Percentiles rank a stretch among this genome's conserved stretches.
phyloP scores from a whole-genome alignment of 176 grass and related monocot species.

The Bothriochloa decipiens region DNA sequence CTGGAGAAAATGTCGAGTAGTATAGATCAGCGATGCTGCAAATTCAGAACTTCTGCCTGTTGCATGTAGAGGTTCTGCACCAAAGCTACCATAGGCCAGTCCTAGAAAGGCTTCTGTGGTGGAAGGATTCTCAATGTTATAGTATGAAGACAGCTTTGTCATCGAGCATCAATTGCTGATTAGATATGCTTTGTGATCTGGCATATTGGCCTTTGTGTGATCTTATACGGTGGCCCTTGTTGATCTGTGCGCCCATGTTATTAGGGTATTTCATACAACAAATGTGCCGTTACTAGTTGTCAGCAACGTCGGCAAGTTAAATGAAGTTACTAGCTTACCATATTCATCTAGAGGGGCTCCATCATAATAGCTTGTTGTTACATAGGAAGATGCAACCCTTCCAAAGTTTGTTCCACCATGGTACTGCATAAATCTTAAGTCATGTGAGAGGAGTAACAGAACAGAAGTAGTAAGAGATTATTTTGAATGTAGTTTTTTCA shows the following conservation, averaged over 20 bases:
- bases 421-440: slow-evolving; percentile 60
- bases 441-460: slow-evolving; percentile 14
- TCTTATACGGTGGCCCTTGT: not conserved
- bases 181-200: slow-evolving; percentile 6
- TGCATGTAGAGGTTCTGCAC: not conserved
- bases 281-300: not conserved
- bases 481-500: not conserved
- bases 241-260: not conserved
- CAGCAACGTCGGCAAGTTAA: not conserved
- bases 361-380: slow-evolving; percentile 90
- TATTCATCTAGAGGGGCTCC: slow-evolving; percentile 95
- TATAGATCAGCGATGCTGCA: not conserved
- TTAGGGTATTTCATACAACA: not conserved
- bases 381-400: slow-evolving; percentile 80
- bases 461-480: not conserved
- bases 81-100: not conserved
- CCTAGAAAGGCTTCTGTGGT: not conserved
- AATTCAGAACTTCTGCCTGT: not conserved
- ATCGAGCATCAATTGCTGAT: not conserved
- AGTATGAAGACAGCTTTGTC: not conserved
- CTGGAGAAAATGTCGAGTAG: not conserved
- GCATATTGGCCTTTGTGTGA: not conserved
- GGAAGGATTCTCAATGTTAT: not conserved
- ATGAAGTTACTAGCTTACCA: slow-evolving; percentile 61
- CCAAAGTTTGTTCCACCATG: slow-evolving; percentile 98